Evolutionary conservation across 2,329 filamentous ascomycete genomes (phyloP), one percentile per base, ranked within the genome.

Genomic region (Penicillium sp.): DNA sequence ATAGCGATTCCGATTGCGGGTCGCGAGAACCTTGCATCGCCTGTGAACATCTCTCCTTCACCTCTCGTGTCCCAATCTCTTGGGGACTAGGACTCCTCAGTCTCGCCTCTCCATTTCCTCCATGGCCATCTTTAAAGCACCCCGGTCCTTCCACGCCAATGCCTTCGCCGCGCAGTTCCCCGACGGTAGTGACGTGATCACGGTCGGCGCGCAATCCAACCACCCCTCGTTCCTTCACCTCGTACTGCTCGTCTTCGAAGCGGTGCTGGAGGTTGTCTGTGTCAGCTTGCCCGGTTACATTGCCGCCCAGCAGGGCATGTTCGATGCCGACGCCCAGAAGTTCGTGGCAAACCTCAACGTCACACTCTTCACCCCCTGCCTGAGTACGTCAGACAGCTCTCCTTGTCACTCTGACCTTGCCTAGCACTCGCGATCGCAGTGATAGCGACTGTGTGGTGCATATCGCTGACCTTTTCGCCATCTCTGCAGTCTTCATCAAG

Each of bases 271-370:
- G 63, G 91, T 97, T 16, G 86, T 98, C 34, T 97, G 90, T 63
- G 90, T 98, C 64, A 91, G 86, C 65, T 70, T 96, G 53, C 93
- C 93, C 0, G 93, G 93, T 18, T 98, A 96, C 69, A 84, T 98
- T 49, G 82, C 96, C 38, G 93, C 93, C 9, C 77, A 86, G 26
- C 77, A 88, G 56, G 93, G 93, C 63, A 86, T 95, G 71, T 97
- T 98, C 68, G 88, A 94, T 68, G 88, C 87, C 49, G 89, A 95
- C 36, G 87, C 90, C 64, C 93, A 98, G 67, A 97, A 96, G 68
- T 94, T 98, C 61, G 76, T 96, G 35, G 91, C 93, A 38, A 96
- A 98, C 62, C 76, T 98, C 54, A 98, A 98, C 65, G 89, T 96
- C 43, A 87, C 86, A 72, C 77, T 98, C 28, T 98, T 98, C 68